These are phyloP conservation scores for Candida chilensis DNA, from an alignment of 805 yeast genomes.

Conservation along the genomic window DNA sequence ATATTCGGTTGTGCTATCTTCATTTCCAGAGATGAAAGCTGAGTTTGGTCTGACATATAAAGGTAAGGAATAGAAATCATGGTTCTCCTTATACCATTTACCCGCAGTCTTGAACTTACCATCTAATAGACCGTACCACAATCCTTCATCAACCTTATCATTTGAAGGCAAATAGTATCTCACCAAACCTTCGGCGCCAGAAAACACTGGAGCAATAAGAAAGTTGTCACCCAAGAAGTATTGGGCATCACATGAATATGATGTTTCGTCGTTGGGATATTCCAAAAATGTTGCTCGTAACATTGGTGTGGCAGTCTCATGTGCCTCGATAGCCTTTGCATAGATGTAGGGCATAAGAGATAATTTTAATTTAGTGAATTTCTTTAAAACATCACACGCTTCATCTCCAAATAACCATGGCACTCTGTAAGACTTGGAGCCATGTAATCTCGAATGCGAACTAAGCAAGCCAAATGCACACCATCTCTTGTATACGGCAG, in stretches of 20 bases:
- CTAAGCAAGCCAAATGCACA: constrained; percentile 26
- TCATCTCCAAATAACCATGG: constrained; percentile 29
- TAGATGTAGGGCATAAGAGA: constrained; percentile 22
- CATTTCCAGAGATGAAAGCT: constrained; percentile 12
- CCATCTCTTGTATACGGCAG: constrained; percentile 27
- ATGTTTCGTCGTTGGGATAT: constrained; percentile 14
- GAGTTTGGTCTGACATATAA: constrained; percentile 16
- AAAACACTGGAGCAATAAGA: constrained; percentile 23
- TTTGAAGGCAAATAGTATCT: constrained; percentile 19
- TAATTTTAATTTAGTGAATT: constrained; percentile 21
- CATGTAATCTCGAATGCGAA: constrained; percentile 26
- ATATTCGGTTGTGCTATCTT: constrained; percentile 12
- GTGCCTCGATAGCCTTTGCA: constrained; percentile 16
- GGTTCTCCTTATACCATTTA: constrained; percentile 14
- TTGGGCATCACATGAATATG: constrained; percentile 19
- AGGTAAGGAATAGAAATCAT: constrained; percentile 19
- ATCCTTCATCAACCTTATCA: no score
- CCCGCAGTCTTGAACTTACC: constrained; percentile 17
- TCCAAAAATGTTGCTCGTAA: constrained; percentile 22
- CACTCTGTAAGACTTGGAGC: constrained; percentile 22
- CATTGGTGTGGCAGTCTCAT: constrained; percentile 15
- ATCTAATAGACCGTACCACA: constrained; percentile 24
- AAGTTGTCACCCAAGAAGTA: constrained; percentile 20
- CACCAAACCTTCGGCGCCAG: constrained; percentile 17
- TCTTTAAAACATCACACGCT: constrained; percentile 17